Evolutionary conservation across 2,329 filamentous ascomycete species (phyloP), one percentile per base, ranked within the genome.

Genomic region (Phyllosticta citrichinensis): DNA sequence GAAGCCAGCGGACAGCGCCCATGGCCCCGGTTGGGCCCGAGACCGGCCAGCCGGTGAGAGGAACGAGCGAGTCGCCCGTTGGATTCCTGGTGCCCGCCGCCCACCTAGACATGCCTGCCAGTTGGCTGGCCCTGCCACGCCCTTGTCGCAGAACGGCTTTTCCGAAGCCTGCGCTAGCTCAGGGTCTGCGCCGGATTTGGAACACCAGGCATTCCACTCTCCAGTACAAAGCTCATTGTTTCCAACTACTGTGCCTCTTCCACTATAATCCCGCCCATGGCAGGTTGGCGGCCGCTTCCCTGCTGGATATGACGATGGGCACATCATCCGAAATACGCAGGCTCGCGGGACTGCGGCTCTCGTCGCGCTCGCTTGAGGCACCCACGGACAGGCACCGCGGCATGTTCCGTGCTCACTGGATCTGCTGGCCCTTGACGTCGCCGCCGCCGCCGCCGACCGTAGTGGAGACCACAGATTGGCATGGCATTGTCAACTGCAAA

Each of bases 301-400:
- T 40, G 52, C 20, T 40, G 58, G 53, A 55, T 52, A 55, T 55
- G 55, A 55, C 58, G 58, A 60, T 60, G 55, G 55, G 58, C 58
- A 52, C 52, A 60, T 55, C 52, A 55, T 60, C 58, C 35, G 52
- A 50, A 55, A 22, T 24, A 30, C 30, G 11, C 35, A 52, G 52
- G 33, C 33, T 40, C 33, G 27, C 58, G 52, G 58, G 55, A 52
- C 58, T 47, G 30, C 58, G 51, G 6, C 58, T 60, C 58, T 52
- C 51, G 54, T 53, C 58, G 58, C 54, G 11, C 27, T 60, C 58
- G 58, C 52, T 35, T 60, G 52, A 51, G 58, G 33, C 33, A 40
- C 33, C 33, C 52, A 55, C 52, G 58, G 55, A 52, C n/a, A 60
- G 58, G 58, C 58, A 52, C 52, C 58, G 33, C 58, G 58, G 58